Conservation (phyloP, 108 stramenopile species). For the Cyclotella cryptica region DNA sequence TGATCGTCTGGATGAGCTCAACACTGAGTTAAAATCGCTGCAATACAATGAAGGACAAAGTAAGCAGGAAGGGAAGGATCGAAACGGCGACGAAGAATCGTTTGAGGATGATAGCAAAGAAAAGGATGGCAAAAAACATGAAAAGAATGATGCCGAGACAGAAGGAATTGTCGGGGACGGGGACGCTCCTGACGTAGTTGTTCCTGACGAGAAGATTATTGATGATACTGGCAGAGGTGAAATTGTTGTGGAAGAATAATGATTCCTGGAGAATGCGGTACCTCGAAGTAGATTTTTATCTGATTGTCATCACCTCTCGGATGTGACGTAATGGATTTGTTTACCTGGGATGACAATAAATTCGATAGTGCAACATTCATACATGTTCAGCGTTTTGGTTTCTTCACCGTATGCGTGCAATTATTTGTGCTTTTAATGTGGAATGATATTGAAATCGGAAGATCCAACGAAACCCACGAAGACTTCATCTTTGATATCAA, state of each 20-base stretch:
- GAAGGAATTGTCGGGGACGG: not conserved
- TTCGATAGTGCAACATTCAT: too few species aligned
- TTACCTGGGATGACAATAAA: too few species aligned
- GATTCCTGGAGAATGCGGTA: not conserved
- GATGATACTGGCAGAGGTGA: not conserved
- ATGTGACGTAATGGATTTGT: too few species aligned
- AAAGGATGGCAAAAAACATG: not conserved
- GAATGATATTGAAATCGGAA: too few species aligned
- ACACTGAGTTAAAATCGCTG: constrained; percentile 26
- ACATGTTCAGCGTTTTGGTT: too few species aligned
- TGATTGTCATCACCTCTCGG: too few species aligned
- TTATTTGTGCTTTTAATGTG: too few species aligned
- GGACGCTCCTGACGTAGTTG: too few species aligned
- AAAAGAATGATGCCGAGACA: not conserved
- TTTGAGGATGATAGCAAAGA: constrained; percentile 1
- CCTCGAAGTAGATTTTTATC: not conserved
- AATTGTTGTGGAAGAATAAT: not conserved
- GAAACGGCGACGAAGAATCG: not conserved
- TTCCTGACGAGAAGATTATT: not conserved
- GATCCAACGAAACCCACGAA: too few species aligned
- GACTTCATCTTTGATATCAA: too few species aligned
- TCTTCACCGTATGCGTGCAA: too few species aligned
- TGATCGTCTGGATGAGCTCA: constrained; percentile 24
- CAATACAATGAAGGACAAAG: constrained; percentile 2
- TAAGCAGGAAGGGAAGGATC: not conserved